Conservation (phyloP, 805 yeast species). For the Yamadazyma takamatsuzukensis region DNA sequence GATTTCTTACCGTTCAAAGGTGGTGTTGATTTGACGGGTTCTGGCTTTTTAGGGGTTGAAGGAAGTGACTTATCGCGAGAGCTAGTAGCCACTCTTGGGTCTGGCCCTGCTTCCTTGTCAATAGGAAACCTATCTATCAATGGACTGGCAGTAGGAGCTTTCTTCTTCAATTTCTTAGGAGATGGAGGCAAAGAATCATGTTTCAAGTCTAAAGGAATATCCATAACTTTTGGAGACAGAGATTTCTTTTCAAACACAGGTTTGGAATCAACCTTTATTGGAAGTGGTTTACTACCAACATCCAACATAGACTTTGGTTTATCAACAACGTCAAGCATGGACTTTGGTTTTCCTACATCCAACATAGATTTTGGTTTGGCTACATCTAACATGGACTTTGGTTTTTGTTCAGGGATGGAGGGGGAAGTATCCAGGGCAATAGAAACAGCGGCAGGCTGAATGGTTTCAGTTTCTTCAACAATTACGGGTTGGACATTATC, state of each 20-base stretch:
- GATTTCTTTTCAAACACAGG: slow-evolving; percentile 2
- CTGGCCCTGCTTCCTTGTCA: neutral
- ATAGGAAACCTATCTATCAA: slow-evolving; percentile 1
- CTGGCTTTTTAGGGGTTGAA: slow-evolving; percentile 8
- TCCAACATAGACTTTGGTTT: slow-evolving; percentile 5
- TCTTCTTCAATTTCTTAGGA: slow-evolving; percentile 6
- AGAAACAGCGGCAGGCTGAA: too few species aligned
- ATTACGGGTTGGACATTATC: too few species aligned
- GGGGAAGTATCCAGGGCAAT: too few species aligned
- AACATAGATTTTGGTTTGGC: slow-evolving; percentile 8
- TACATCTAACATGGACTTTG: slow-evolving; percentile 7
- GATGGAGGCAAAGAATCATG: slow-evolving; percentile 2
- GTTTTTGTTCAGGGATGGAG: too few species aligned
- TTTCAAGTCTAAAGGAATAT: slow-evolving; percentile 9
- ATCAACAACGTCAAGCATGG: slow-evolving; percentile 1
- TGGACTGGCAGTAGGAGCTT: slow-evolving; percentile 10
- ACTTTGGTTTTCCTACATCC: slow-evolving; percentile 8
- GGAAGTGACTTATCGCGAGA: slow-evolving; percentile 9
- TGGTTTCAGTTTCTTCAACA: too few species aligned
- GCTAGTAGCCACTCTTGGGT: neutral
- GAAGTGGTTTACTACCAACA: neutral
- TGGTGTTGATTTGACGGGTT: slow-evolving; percentile 3
- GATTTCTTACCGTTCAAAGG: slow-evolving; percentile 4
- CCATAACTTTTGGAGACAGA: slow-evolving; percentile 4
- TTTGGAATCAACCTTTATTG: neutral